Base-by-base conservation (phyloP, 306 rosid genomes). In the Dicorynia guianensis region DNA sequence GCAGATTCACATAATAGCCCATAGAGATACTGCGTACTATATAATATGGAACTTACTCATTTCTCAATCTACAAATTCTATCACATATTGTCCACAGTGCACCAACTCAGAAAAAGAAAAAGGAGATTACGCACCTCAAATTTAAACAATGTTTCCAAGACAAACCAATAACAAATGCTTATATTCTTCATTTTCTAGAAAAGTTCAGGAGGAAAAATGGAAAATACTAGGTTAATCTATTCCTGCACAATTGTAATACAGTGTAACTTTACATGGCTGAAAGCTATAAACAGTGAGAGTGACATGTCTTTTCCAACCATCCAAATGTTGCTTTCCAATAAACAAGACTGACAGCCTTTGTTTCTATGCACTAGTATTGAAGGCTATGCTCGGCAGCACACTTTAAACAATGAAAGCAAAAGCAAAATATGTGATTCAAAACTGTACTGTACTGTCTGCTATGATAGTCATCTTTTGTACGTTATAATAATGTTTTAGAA, bases 401-500 rank as follows among this genome's bases (percentile, higher is more conserved):
- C 1, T 25, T 25, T 25, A 25, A 25, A 25, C 30, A 25, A 25
- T 25, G 30, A 25, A 25, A 25, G 30, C 30, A 2, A 25, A 25
- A 25, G 30, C 30, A 25, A 25, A 25, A 25, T 2, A 25, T 25
- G 30, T 25, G 30, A 25, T 25, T 25, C 30, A 2, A 40, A 20
- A 65, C 20, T 65, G 38, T 35, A 18, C 55, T 8, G 49, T 44
- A 25, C 30, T 25, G 30, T 25, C 25, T 46, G 18, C n/a, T 63
- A 63, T 30, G 34, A 63, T 43, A 59, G 4, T 58, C 47, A 48
- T 12, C 69, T 35, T 36, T 36, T 61, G 12, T 20, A 74, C 25
- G 11, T 62, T 59, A 25, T 25, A 33, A 25, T 17, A 34, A 17
- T 48, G 11, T 72, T 6, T 8, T 11, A n/a, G 42, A 33, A 56